Evolutionary conservation across 1,284 basidiomycete species (phyloP).

Genomic region (Ceratorhiza oryzae-sativae): DNA sequence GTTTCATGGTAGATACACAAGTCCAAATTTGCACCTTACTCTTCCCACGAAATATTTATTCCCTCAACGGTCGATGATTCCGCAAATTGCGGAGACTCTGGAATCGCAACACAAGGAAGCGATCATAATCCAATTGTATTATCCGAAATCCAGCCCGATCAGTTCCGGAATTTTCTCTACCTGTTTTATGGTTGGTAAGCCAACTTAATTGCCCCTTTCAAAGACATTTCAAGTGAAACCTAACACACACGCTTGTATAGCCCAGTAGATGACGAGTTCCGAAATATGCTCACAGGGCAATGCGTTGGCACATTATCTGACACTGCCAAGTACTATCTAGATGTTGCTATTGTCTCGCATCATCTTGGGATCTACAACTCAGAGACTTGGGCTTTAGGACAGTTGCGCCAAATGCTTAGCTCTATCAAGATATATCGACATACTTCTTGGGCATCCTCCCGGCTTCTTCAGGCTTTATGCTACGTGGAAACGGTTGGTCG

Average conservation of each 20-base stretch:
- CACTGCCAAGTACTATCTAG: background rate
- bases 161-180: conserved; percentile 5
- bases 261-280: background rate
- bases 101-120: background rate
- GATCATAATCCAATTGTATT: background rate
- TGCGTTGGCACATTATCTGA: background rate
- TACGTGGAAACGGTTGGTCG: background rate
- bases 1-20: too few relatives aligned
- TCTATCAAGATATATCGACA: too few relatives aligned
- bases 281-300: background rate
- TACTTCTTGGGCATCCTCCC: background rate
- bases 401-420: background rate
- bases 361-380: background rate
- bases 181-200: background rate
- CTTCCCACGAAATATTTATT: too few relatives aligned
- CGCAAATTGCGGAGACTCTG: too few relatives aligned
- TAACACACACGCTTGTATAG: background rate
- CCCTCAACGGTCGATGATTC: too few relatives aligned
- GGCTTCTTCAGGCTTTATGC: background rate
- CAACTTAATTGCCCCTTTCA: background rate
- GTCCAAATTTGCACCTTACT: too few relatives aligned
- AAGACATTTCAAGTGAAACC: too few relatives aligned
- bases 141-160: background rate
- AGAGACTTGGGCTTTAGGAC: background rate
- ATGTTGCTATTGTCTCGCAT: background rate